Conservation (phyloP, 1,139 yeast genomes). For the Trichomonascaceae sp. region DNA sequence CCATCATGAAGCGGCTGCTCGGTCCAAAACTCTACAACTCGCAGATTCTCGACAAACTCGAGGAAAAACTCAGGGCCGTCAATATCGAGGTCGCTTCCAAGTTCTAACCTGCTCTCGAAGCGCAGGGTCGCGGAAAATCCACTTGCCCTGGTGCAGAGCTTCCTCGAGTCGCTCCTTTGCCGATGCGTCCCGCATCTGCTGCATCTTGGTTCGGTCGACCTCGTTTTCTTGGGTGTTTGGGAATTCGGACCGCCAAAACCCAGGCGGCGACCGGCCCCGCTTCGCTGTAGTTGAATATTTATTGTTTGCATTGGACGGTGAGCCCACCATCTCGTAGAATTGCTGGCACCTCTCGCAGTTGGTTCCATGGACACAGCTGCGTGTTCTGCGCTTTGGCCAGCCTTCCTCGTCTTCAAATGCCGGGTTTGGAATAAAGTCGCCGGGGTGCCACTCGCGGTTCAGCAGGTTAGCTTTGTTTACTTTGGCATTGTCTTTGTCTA, state of each 20-base stretch:
- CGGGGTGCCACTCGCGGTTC: constrained; percentile 12
- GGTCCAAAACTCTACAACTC: too few relatives aligned
- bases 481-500: background rate
- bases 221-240: constrained; percentile 20
- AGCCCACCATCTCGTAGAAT: constrained; percentile 17
- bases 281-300: constrained; percentile 17
- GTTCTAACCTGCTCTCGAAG: constrained; percentile 4
- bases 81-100: too few relatives aligned
- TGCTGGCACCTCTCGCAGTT: constrained; percentile 17
- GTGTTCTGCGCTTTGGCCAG: constrained; percentile 14
- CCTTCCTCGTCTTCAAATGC: constrained; percentile 19
- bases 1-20: too few relatives aligned
- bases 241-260: constrained; percentile 23
- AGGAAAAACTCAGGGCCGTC: too few relatives aligned
- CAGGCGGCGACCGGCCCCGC: constrained; percentile 20
- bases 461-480: constrained; percentile 2
- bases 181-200: constrained; percentile 8
- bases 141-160: constrained; percentile 14
- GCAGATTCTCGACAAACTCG: too few relatives aligned
- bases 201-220: constrained; percentile 13
- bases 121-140: constrained; percentile 12
- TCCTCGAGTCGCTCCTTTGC: constrained; percentile 11
- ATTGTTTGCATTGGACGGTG: constrained; percentile 8
- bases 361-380: constrained; percentile 18
- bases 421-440: constrained; percentile 18